Evolutionary conservation across 2,329 filamentous ascomycete species (phyloP), one percentile per base, ranked within the genome.

Genomic region (Fusarium xyrophilum): DNA sequence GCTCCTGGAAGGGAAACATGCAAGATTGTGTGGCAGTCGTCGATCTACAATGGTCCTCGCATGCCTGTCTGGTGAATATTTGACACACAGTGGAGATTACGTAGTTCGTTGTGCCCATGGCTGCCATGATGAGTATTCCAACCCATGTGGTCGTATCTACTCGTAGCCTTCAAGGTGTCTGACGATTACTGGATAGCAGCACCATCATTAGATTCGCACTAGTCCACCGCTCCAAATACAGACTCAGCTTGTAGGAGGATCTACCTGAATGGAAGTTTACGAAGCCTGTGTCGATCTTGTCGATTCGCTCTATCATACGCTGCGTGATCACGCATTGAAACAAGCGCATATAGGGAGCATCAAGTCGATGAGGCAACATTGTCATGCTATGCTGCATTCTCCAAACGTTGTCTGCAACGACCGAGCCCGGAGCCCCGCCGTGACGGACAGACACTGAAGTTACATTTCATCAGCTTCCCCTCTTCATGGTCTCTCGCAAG

Each of bases 311-410:
- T 30, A 33, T 38, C 25, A 32, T 43, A 27, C 30, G 47, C 67
- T 67, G 44, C 67, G 63, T 69, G 51, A 67, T 62, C 38, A 23
- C 52, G 63, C 54, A 56, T 60, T 27, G 39, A 44, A 48, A 42
- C n/a, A 23, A 35, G 30, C 35, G 35, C 61, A 65, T 65, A 48
- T 8, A 23, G 28, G 43, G 30, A 39, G 46, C 38, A 50, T 58
- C 36, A 54, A 48, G 23, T 30, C 43, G 42, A 47, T 46, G 56
- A 32, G 33, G 32, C 59, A 46, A 67, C 60, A 43, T n/a, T 21
- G 19, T 27, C 17, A 44, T 42, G 50, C 46, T 27, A 50, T 46
- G 47, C 48, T 65, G 54, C 56, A 67, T 60, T 55, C 47, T 54
- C 53, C 19, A 58, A 27, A 42, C 25, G 51, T 39, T n/a, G 14